Base-by-base conservation (phyloP, 1,284 basidiomycete species). In the Psilocybe mexicana region DNA sequence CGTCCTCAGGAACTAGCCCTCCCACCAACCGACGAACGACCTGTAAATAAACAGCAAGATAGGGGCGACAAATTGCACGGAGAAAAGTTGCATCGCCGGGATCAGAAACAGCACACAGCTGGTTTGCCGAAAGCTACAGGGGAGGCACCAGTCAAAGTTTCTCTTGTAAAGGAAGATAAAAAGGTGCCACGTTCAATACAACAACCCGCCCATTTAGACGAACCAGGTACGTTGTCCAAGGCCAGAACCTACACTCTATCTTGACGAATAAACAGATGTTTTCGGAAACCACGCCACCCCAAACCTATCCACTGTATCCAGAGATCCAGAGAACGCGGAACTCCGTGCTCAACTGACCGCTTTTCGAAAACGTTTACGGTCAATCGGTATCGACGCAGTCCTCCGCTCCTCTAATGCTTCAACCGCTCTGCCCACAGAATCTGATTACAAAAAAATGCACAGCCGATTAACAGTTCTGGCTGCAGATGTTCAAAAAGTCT, bases 321-420 rank as follows among this genome's bases (percentile, higher is more conserved):
- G 74, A 69, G 61, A 68, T 70, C 25, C 68, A 71, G 55, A 73
- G 72, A 58, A 72, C 73, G 61, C 63, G 45, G 73, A 75, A 44
- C 62, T 82, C 7, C 72, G 81, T 58, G 68, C 70, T 48, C 72
- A 71, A 46, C 72, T 85, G 30, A 62, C 79, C 43, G 64, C 62
- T 2, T 67, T 90, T 28, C 77, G 87, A 56, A 86, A 79, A 64
- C 77, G 81, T n/a, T 73, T 92, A 33, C 79, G 79, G 47, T 81
- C 83, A 6, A 76, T 92, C 57, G 80, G 77, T 57, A 81, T 91
- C 58, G 82, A 83, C 57, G 81, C 83, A 49, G 67, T 79, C 12
- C 79, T 81, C 18, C 75, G 76, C 24, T 81, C 85, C 23, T 69
- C 65, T 11, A 69, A 67, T 57, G 44, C 69, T n/a, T 75, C 77